These are phyloP conservation scores for Trichomonas vaginalis DNA, from an alignment of 208 protist genomes.

Conservation along the genomic window DNA sequence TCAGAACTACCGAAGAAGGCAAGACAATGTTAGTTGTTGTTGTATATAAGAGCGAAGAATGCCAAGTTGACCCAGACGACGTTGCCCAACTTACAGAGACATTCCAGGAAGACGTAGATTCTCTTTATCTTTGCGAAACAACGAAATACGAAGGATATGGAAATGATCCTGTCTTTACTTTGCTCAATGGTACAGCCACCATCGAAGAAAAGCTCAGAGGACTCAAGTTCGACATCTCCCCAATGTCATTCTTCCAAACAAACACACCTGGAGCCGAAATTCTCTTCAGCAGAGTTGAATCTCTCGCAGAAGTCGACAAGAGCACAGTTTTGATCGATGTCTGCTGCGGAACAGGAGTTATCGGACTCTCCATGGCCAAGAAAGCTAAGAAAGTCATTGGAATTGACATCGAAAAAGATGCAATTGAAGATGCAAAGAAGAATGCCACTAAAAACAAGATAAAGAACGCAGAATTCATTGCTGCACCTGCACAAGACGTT, in stretches of 20 bases:
- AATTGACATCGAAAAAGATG: slow-evolving; percentile 25
- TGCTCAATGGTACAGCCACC: background rate
- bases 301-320: background rate
- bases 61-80: background rate
- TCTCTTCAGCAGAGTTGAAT: slow-evolving; percentile 4
- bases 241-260: slow-evolving; percentile 27
- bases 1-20: background rate
- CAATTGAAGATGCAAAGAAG: slow-evolving; percentile 29
- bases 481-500: slow-evolving; percentile 26
- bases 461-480: slow-evolving; percentile 26
- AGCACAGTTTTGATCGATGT: slow-evolving; percentile 32
- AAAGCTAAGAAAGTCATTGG: slow-evolving; percentile 23
- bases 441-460: slow-evolving; percentile 31
- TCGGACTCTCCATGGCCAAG: slow-evolving; percentile 27
- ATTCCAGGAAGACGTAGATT: background rate
- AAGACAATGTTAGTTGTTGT: background rate
- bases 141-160: background rate
- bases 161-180: background rate
- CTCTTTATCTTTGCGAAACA: background rate
- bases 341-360: slow-evolving; percentile 36
- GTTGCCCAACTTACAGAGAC: background rate
- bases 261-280: slow-evolving; percentile 24
- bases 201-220: slow-evolving; percentile 13
- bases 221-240: slow-evolving; percentile 22
- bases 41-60: background rate